Evolutionary conservation across 2,329 filamentous ascomycete genomes (phyloP), one percentile per base, ranked within the genome.

Genomic region (Aspergillus brasiliensis): DNA sequence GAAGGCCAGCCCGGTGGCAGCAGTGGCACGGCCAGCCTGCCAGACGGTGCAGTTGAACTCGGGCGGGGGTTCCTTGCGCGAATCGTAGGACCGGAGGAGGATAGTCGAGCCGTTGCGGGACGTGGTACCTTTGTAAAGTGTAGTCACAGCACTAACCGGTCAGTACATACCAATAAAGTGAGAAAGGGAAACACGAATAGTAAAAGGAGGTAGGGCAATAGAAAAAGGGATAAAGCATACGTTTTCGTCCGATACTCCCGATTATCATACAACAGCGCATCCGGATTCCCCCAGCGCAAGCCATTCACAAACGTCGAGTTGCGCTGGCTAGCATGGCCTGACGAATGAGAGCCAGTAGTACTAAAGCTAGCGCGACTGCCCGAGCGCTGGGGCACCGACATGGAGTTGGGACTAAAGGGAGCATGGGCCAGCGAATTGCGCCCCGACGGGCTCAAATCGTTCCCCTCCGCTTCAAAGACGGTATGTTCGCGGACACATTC

Each of bases 41-140:
- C 95, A 99, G 59, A 99, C 95, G 48, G 89, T 96, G 77, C 93
- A 97, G 71, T 97, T 91, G 62, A 92, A 94, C 75, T 97, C 93
- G 2, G 94, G 91, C 0, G 92, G 86, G 0, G 93, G 90, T 75
- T 98, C 95, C 75, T 90, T 92, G 69, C 94, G 86, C 15, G 95
- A 98, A 74, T 98, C 94, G 77, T 99, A 99, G 2, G 94, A 98
- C 65, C 95, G 89, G 57, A 99, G 81, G 60, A 98, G 77, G 8
- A 88, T 88, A 2, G 93, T 84, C 1, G 86, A 82, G 6, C 86
- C 85, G 40, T 86, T 86, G 67, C 85, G 87, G 3, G 23, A 28
- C 3, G 83, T 83, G 0, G 91, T 93, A 47, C 92, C 92, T 78
- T 91, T 92, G 76, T 96, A 96, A 25, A 97, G 86, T 17, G 94